Evolutionary conservation across 257 asterid species (phyloP).

Genomic region (Cruciata laevipes): DNA sequence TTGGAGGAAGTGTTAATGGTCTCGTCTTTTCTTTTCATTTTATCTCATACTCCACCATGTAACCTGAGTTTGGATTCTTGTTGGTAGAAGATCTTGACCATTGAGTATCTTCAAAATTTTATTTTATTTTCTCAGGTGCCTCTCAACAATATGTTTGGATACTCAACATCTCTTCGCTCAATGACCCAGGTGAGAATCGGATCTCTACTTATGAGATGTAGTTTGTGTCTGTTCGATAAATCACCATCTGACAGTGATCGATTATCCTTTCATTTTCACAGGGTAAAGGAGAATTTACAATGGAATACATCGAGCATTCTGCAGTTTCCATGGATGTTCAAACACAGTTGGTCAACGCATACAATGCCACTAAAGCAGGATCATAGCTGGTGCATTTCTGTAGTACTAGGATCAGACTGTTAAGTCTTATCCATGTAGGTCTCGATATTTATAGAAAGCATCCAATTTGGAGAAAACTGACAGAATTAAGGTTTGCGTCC

Average conservation of each 20-base stretch:
- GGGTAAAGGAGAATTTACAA: constrained; percentile 99
- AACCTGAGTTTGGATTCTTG: background rate
- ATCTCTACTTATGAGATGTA: background rate
- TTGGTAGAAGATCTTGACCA: background rate
- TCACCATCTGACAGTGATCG: background rate
- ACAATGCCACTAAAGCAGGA: constrained; percentile 52
- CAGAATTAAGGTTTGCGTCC: background rate
- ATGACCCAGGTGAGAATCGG: constrained; percentile 81
- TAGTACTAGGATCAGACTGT: background rate
- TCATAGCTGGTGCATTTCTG: constrained; percentile 27
- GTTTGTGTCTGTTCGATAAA: background rate
- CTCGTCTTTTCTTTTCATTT: background rate
- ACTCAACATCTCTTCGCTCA: constrained; percentile 93
- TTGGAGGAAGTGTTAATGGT: background rate
- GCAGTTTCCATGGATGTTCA: constrained; percentile 85
- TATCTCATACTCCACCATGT: background rate
- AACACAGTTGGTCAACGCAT: constrained; percentile 58
- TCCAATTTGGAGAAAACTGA: constrained; percentile 1
- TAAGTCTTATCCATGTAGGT: background rate
- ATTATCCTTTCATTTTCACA: constrained; percentile 16
- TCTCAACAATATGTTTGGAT: constrained; percentile 96
- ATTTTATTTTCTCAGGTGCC: constrained; percentile 60
- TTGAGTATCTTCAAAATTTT: background rate
- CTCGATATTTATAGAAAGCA: background rate
- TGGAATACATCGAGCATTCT: constrained; percentile 82